Percentiles rank a stretch among this genome's conserved stretches.
Evolutionary conservation across 2,329 filamentous ascomycete genomes (phyloP).

Genomic region (Colletotrichum sp.): DNA sequence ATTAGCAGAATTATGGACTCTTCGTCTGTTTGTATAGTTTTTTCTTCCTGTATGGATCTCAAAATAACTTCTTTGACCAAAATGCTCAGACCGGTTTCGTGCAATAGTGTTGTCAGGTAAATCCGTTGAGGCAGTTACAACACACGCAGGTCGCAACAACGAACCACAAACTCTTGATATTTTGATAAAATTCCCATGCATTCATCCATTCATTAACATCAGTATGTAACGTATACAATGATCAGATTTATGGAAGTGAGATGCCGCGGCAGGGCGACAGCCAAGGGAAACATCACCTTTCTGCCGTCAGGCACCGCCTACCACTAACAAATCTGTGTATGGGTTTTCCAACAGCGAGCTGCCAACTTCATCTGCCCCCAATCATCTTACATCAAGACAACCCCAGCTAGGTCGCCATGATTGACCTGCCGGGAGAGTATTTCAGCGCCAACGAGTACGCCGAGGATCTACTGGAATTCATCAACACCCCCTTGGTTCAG

Average conservation of each 20-base stretch:
- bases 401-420: not conserved
- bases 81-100: not conserved
- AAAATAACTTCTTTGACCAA: not conserved
- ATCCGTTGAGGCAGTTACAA: not conserved
- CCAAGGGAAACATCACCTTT: not conserved
- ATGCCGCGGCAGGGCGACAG: not conserved
- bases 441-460: constrained; percentile 16
- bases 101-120: too few relatives aligned
- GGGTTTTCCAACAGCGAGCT: not conserved
- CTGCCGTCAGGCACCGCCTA: not conserved
- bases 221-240: not conserved
- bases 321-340: not conserved
- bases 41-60: not conserved
- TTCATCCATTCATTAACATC: not conserved
- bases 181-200: not conserved
- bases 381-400: not conserved
- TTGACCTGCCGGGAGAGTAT: not conserved
- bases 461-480: constrained; percentile 26
- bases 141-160: not conserved
- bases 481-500: constrained; percentile 30
- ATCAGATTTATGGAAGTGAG: not conserved
- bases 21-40: not conserved
- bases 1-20: not conserved
- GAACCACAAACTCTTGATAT: not conserved
- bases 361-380: not conserved